phyloP scores from a whole-genome alignment of 148 eudicot species.

The Rhododendron mucronatum region DNA sequence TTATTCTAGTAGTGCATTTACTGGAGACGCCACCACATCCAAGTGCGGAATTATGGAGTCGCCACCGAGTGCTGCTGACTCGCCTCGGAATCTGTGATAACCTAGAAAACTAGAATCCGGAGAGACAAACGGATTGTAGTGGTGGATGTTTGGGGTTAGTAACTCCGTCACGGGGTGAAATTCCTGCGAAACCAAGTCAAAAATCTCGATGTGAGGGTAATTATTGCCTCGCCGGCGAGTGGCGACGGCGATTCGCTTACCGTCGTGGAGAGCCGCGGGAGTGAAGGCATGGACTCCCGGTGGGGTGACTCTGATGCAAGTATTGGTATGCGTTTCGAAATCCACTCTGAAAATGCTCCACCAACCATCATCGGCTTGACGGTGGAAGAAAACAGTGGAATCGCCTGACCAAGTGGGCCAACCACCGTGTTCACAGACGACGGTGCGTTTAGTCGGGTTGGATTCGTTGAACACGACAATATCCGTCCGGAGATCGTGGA shows the following conservation, averaged over 20 bases:
- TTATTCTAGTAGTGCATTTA: too few species aligned
- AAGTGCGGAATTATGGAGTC: conserved; percentile 36
- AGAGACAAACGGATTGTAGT: conserved; percentile 78
- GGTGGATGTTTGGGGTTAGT: conserved; percentile 52
- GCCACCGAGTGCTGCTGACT: not conserved
- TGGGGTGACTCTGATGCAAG: conserved; percentile 46
- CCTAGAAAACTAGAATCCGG: conserved; percentile 47
- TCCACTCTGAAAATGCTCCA: conserved; percentile 73
- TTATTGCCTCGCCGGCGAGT: conserved; percentile 46
- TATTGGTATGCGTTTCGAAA: not conserved
- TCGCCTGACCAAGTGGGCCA: conserved; percentile 83
- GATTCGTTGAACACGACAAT: conserved; percentile 46
- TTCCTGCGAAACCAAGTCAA: conserved; percentile 28
- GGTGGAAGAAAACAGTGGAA: conserved; percentile 57
- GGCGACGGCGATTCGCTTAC: conserved; percentile 43
- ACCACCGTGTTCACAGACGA: conserved; percentile 61
- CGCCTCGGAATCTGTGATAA: conserved; percentile 72
- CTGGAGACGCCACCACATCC: conserved; percentile 36
- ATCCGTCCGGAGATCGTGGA: conserved; percentile 53
- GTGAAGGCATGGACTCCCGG: conserved; percentile 77
- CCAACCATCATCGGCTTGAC: conserved; percentile 71
- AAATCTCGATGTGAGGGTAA: conserved; percentile 64
- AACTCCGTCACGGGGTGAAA: conserved; percentile 45
- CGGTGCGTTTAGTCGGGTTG: conserved; percentile 36
- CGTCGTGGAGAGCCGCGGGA: conserved; percentile 49